These are phyloP conservation scores for Paecilomyces variotii DNA, from an alignment of 2,329 filamentous ascomycete genomes.

Conservation along the genomic window DNA sequence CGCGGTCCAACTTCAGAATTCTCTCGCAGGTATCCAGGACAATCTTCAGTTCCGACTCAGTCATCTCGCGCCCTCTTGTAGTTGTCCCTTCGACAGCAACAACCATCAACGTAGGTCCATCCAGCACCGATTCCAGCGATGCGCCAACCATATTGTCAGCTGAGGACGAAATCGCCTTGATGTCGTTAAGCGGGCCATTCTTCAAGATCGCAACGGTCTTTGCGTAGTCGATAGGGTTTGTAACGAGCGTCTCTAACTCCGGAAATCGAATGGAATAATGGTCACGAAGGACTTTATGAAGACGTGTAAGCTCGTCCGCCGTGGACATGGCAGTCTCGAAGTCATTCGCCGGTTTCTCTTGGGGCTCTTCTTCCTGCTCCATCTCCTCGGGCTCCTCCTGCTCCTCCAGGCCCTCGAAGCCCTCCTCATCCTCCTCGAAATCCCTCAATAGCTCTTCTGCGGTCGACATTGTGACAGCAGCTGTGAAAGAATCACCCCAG, in stretches of 20 bases:
- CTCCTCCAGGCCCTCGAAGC: conserved; percentile 63
- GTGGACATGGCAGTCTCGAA: conserved; percentile 89
- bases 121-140: conserved; percentile 70
- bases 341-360: conserved; percentile 58
- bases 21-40: conserved; percentile 77
- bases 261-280: conserved; percentile 93
- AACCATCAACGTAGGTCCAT: conserved; percentile 88
- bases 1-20: conserved; percentile 76
- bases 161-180: conserved; percentile 69
- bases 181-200: conserved; percentile 84
- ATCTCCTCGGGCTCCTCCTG: conserved; percentile 50
- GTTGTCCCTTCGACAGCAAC: conserved; percentile 92
- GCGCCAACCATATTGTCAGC: conserved; percentile 69
- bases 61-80: conserved; percentile 72
- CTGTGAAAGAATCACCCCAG: background rate
- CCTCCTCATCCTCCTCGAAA: conserved; percentile 66
- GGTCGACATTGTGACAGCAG: conserved; percentile 62
- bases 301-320: conserved; percentile 81
- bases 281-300: conserved; percentile 94
- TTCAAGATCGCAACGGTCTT: conserved; percentile 89
- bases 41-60: conserved; percentile 62
- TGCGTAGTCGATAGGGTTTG: conserved; percentile 88
- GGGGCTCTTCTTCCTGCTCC: conserved; percentile 55
- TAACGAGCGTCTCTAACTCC: conserved; percentile 82
- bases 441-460: conserved; percentile 90